Conservation (phyloP, 345 rosid genomes). For the Rhizophora mangle region DNA sequence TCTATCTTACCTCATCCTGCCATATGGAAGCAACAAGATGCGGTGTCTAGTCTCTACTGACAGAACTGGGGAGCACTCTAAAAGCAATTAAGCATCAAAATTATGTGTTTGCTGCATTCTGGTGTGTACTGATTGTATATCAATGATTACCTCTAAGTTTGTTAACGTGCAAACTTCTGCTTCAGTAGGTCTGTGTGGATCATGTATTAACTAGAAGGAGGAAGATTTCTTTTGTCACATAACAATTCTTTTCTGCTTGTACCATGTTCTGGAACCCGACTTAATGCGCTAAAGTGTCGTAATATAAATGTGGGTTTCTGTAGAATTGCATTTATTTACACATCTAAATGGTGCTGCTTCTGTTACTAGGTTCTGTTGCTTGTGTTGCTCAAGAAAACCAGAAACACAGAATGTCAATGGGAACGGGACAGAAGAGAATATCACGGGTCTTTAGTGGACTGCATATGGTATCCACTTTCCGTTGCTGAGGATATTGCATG, state of each 20-base stretch:
- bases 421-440: neutral
- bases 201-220: constrained; percentile 13
- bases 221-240: neutral
- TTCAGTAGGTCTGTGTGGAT: constrained; percentile 17
- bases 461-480: too few species aligned
- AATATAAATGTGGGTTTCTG: neutral
- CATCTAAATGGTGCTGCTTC: too few species aligned
- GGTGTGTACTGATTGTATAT: constrained; percentile 38
- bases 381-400: too few species aligned
- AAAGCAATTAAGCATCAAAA: constrained; percentile 19
- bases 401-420: too few species aligned
- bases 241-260: neutral
- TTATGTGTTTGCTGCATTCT: constrained; percentile 17
- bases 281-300: neutral
- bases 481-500: neutral
- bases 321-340: too few species aligned
- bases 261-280: neutral
- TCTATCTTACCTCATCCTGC: constrained; percentile 12
- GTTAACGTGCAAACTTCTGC: constrained; percentile 20
- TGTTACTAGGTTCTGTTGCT: too few species aligned
- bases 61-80: constrained; percentile 29
- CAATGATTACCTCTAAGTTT: constrained; percentile 23
- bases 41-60: constrained; percentile 40
- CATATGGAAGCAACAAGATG: constrained; percentile 25
- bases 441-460: neutral